Base-by-base conservation (phyloP, 1,284 basidiomycete genomes). In the Ceratorhiza oryzae-sativae region DNA sequence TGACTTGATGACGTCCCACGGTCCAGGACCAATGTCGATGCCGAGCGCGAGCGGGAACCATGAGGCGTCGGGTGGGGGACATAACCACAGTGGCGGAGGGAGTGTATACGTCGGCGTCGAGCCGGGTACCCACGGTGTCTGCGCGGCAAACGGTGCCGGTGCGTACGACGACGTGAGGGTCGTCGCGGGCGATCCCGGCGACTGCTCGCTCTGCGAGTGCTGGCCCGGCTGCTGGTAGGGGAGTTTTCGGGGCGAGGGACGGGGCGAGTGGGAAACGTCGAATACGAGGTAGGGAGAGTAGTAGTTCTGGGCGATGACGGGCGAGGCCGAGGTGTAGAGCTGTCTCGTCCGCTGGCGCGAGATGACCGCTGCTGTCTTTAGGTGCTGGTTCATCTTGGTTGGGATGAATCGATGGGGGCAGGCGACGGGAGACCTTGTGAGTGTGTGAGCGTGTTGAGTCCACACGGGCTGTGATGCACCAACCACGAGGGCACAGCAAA, bases 191-290 rank as follows among this genome's bases (percentile, higher is more conserved):
- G 63, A 68, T 23, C 49, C 49, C 18, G 63, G 27, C 15, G 51
- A 51, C 10, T 42, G 49, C n/a, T 56, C 51, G 51, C 51, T 68
- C 56, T 59, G 34, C 3, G 56, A 41, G 10, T 55, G 63, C 15
- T 67, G 62, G 0, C 18, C 20, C 3, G 49, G 39, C 20, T 55
- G 63, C 34, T 65, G 62, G 62, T 65, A 65, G 3, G 63, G 63
- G 4, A 56, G 32, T 45, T 68, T 68, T n/a, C 63, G 63, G 2
- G 63, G 49, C 4, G 49, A 56, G 1, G 63, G 63, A n/a, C 63
- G 63, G n/a, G 63, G 63, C n/a, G 63, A 65, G 62, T 65, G 62
- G 30, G 62, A 68, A 56, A 53, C 34, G 63, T 68, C 63, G n/a
- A 68, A 68, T 6, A 56, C 8, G 15, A 68, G 20, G 25, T 51